Percentiles rank a stretch among this genome's conserved stretches.
phyloP scores from a whole-genome alignment of 73 alveolate genomes.

The Paramecium bursaria region DNA sequence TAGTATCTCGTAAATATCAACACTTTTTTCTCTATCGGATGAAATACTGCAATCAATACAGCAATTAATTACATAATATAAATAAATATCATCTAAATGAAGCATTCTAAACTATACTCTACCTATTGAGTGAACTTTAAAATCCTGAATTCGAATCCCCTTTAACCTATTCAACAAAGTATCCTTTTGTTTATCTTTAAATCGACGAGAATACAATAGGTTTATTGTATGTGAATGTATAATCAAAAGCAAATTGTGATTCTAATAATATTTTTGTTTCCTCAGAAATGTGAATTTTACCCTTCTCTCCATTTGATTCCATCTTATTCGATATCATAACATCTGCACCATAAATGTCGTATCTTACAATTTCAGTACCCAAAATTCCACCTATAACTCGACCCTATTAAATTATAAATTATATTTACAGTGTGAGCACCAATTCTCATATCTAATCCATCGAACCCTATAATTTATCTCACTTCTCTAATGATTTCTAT shows the following conservation, averaged over 20 bases:
- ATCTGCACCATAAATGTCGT: slow-evolving; percentile 72
- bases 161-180: slow-evolving; percentile 9
- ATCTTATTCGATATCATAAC: slow-evolving; percentile 68
- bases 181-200: slow-evolving; percentile 47
- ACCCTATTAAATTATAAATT: slow-evolving; percentile 34
- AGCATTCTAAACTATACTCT: no score
- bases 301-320: slow-evolving; percentile 71
- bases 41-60: slow-evolving; percentile 49
- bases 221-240: slow-evolving; percentile 28
- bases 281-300: slow-evolving; percentile 58
- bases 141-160: neutral
- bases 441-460: slow-evolving; percentile 79
- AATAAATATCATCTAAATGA: neutral
- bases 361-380: slow-evolving; percentile 69
- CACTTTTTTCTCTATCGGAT: slow-evolving; percentile 52
- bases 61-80: slow-evolving; percentile 64
- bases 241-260: neutral
- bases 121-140: no score
- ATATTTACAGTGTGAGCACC: slow-evolving; percentile 76
- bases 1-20: slow-evolving; percentile 55
- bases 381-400: slow-evolving; percentile 63
- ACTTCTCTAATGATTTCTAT: slow-evolving; percentile 85
- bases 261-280: slow-evolving; percentile 52
- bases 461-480: slow-evolving; percentile 78
- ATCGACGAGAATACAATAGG: slow-evolving; percentile 26